A percentile compares a stretch with the other conserved stretches of the same genome.
These are phyloP conservation scores for Paecilomyces formosus DNA, from an alignment of 2,329 filamentous ascomycete genomes.

Conservation along the genomic window DNA sequence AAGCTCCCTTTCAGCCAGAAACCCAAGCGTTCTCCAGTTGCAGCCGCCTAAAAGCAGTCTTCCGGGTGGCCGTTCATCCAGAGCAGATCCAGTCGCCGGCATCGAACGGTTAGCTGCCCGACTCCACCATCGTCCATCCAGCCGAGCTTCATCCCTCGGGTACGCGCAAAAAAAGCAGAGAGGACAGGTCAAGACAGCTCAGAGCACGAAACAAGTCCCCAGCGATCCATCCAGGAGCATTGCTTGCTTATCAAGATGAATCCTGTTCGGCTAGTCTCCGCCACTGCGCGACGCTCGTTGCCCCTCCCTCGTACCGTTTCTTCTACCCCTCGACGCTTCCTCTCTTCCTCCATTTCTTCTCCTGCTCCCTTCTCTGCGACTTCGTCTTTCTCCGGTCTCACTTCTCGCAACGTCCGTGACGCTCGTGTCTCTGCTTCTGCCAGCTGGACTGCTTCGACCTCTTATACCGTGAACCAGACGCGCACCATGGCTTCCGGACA, in stretches of 20 bases:
- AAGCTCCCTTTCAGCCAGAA: neutral
- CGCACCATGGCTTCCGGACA: conserved; percentile 42
- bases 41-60: neutral
- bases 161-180: conserved; percentile 10
- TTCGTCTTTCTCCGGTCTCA: neutral
- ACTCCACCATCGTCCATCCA: conserved; percentile 29
- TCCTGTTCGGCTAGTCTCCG: conserved; percentile 32
- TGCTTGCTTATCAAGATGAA: conserved; percentile 19
- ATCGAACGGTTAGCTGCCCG: conserved; percentile 1
- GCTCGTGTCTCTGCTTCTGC: conserved; percentile 1
- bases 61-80: neutral
- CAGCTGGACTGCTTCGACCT: conserved; percentile 18
- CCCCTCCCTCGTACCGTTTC: conserved; percentile 15
- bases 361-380: neutral
- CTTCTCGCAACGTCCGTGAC: conserved; percentile 13
- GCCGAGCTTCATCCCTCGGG: conserved; percentile 25
- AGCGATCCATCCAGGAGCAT: conserved; percentile 1
- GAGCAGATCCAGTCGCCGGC: conserved; percentile 2
- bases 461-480: conserved; percentile 21
- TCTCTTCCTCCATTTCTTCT: conserved; percentile 12
- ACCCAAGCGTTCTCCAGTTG: neutral
- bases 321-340: conserved; percentile 10
- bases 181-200: conserved; percentile 12
- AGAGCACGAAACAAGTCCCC: conserved; percentile 3
- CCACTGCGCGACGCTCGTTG: conserved; percentile 27